Evolutionary conservation across 495 filamentous ascomycete genomes (phyloP).

Genomic region (Lophiostoma macrostomum): DNA sequence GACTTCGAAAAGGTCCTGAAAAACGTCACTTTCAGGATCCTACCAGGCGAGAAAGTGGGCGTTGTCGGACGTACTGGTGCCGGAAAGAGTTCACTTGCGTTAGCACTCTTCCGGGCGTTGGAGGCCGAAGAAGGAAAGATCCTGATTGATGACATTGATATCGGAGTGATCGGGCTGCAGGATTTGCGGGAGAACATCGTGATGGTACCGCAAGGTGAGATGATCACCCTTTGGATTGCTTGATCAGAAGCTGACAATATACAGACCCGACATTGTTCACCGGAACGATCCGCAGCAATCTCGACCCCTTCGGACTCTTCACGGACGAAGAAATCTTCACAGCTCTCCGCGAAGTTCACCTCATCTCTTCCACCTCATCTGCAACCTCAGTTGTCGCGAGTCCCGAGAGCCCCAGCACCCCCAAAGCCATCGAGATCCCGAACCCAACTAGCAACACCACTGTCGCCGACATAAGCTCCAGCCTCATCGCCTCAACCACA

Average conservation of each 20-base stretch:
- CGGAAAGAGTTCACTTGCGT: constrained; percentile 91
- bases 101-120: constrained; percentile 95
- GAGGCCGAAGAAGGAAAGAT: constrained; percentile 92
- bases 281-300: constrained; percentile 89
- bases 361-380: constrained; percentile 64
- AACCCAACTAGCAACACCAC: constrained; percentile 13
- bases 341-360: constrained; percentile 83
- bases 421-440: constrained; percentile 17
- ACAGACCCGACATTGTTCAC: constrained; percentile 91
- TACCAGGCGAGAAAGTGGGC: constrained; percentile 86
- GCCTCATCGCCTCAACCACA: constrained; percentile 16
- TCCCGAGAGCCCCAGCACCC: constrained; percentile 16
- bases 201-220: constrained; percentile 79
- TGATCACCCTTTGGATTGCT: not conserved
- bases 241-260: constrained; percentile 4
- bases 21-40: constrained; percentile 80
- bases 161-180: constrained; percentile 80
- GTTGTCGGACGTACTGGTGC: constrained; percentile 96
- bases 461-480: constrained; percentile 24
- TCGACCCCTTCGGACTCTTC: constrained; percentile 90
- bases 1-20: constrained; percentile 85
- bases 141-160: constrained; percentile 84
- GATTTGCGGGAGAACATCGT: constrained; percentile 93
- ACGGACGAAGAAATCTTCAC: constrained; percentile 89
- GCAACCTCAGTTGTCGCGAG: constrained; percentile 40